Percentiles rank a stretch among this genome's conserved stretches.
phyloP scores from a whole-genome alignment of 1,139 yeast species.

The Torulaspora globosa region DNA sequence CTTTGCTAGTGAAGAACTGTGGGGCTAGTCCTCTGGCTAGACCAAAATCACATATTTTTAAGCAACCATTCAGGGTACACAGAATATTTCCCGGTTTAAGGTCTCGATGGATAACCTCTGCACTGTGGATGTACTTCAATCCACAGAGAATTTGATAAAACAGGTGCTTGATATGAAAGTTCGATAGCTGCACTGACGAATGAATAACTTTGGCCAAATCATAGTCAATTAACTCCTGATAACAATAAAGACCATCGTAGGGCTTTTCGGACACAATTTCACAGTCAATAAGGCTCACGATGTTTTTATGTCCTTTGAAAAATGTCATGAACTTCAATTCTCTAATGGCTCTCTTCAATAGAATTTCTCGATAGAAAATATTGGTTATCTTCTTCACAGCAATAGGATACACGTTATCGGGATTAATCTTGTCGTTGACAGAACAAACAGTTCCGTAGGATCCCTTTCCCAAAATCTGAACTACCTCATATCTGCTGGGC shows the following conservation, averaged over 20 bases:
- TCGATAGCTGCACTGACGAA: conserved; percentile 73
- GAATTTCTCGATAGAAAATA: conserved; percentile 59
- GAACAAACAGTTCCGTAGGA: conserved; percentile 87
- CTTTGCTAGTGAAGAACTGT: conserved; percentile 39
- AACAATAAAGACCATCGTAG: conserved; percentile 81
- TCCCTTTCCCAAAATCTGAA: conserved; percentile 73
- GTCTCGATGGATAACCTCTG: conserved; percentile 80
- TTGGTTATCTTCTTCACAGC: conserved; percentile 79
- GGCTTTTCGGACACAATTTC: conserved; percentile 65
- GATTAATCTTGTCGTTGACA: conserved; percentile 53
- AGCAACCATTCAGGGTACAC: conserved; percentile 63
- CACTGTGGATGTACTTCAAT: conserved; percentile 76
- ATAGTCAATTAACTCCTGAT: conserved; percentile 73
- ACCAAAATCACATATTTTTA: conserved; percentile 86
- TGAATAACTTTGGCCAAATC: conserved; percentile 77
- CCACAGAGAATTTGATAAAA: conserved; percentile 78
- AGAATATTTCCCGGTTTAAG: conserved; percentile 81
- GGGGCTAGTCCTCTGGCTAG: conserved; percentile 71
- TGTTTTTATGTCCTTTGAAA: conserved; percentile 78
- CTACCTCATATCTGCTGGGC: conserved; percentile 60
- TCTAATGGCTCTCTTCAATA: conserved; percentile 70
- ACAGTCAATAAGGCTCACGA: conserved; percentile 66
- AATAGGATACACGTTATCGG: conserved; percentile 37
- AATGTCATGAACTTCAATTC: conserved; percentile 74
- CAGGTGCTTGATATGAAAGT: conserved; percentile 72